Evolutionary conservation across 371 early-diverging fungal genomes (phyloP).

Genomic region (Apophysomyces variabilis): DNA sequence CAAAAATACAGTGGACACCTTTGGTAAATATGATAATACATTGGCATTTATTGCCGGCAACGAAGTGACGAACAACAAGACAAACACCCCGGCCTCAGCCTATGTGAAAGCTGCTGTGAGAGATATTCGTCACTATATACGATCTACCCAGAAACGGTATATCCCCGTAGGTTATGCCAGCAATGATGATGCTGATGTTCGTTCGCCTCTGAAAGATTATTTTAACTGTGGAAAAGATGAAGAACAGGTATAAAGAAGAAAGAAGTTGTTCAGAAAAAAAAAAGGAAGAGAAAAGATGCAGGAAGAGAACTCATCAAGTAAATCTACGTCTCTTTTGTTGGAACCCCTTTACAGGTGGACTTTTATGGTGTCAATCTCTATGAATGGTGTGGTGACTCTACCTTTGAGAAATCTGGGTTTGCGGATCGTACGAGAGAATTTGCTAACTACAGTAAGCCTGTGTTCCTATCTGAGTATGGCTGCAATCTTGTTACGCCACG

Average conservation of each 20-base stretch:
- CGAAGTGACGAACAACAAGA: constrained; percentile 76
- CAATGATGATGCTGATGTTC: constrained; percentile 75
- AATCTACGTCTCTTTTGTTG: too few species aligned
- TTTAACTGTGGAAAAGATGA: constrained; percentile 76
- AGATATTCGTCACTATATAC: constrained; percentile 71
- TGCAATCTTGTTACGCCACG: constrained; percentile 64
- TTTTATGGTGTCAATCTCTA: constrained; percentile 79
- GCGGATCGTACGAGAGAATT: constrained; percentile 64
- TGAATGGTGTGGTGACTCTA: constrained; percentile 66
- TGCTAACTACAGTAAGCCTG: constrained; percentile 58
- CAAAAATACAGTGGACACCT: constrained; percentile 67
- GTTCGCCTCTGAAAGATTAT: constrained; percentile 68
- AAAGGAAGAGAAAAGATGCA: too few species aligned
- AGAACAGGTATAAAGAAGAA: constrained; percentile 19
- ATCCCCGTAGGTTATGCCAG: constrained; percentile 86
- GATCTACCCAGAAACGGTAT: constrained; percentile 35
- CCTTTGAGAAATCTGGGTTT: constrained; percentile 63
- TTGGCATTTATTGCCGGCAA: constrained; percentile 84
- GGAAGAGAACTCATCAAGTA: too few species aligned
- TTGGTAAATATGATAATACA: constrained; percentile 67
- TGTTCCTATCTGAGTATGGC: constrained; percentile 72
- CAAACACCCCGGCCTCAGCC: constrained; percentile 70
- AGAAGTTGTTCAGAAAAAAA: too few species aligned
- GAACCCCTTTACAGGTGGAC: constrained; percentile 49
- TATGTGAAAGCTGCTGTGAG: constrained; percentile 79